These are phyloP conservation scores for Aspergillus vadensis DNA, from an alignment of 2,329 filamentous ascomycete genomes.

Conservation along the genomic window DNA sequence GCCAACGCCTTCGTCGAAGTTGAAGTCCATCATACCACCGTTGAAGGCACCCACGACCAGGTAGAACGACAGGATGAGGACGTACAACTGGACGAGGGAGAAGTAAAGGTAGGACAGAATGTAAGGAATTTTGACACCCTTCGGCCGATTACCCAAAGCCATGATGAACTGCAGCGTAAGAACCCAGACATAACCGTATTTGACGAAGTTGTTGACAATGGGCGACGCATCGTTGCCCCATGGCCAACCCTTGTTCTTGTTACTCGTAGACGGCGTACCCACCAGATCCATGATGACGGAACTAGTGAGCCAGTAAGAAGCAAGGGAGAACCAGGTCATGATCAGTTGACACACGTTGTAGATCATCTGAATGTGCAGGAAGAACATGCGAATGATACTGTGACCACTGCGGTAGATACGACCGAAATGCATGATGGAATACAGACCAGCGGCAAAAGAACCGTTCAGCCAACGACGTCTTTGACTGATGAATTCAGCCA, in stretches of 20 bases:
- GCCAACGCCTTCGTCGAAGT: conserved; percentile 61
- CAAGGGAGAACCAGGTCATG: conserved; percentile 82
- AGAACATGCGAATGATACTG: conserved; percentile 97
- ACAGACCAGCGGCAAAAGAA: conserved; percentile 95
- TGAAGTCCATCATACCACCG: conserved; percentile 59
- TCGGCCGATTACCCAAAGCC: conserved; percentile 92
- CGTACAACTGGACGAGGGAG: conserved; percentile 83
- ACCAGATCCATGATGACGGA: conserved; percentile 97
- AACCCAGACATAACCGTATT: conserved; percentile 90
- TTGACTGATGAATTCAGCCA: conserved; percentile 95
- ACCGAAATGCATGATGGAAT: conserved; percentile 96
- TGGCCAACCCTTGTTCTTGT: conserved; percentile 71
- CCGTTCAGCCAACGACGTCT: conserved; percentile 98
- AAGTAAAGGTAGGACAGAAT: conserved; percentile 87
- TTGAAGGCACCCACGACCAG: conserved; percentile 84
- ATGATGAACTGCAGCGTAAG: conserved; percentile 94
- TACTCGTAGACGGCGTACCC: conserved; percentile 64
- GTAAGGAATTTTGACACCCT: conserved; percentile 88
- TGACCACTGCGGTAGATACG: conserved; percentile 99
- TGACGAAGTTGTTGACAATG: conserved; percentile 85
- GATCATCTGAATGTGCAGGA: conserved; percentile 92
- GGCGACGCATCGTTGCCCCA: conserved; percentile 86
- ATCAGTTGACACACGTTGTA: conserved; percentile 91
- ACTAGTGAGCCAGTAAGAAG: conserved; percentile 96
- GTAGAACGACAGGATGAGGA: conserved; percentile 84